Conservation (phyloP, 257 asterid species). For the Solanum arcanum region DNA sequence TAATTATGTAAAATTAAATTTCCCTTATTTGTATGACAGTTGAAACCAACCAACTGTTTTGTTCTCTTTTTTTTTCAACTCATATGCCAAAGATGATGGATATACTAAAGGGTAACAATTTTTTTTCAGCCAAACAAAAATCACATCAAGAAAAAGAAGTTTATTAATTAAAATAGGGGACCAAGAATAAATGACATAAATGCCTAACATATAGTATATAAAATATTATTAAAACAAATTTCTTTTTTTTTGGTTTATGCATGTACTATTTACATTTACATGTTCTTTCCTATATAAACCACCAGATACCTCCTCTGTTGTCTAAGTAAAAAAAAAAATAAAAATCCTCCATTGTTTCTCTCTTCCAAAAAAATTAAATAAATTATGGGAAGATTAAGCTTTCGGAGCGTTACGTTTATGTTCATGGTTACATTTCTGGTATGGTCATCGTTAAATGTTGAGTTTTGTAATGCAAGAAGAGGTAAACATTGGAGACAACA, state of each 20-base stretch:
- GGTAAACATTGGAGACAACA: conserved; percentile 47
- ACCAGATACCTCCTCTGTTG: conserved; percentile 28
- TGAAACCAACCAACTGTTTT: conserved; percentile 1
- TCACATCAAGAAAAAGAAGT: conserved; percentile 35
- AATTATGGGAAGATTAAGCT: conserved; percentile 39
- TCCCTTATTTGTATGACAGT: conserved; percentile 7
- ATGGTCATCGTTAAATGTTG: conserved; percentile 39
- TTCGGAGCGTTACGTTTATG: conserved; percentile 36
- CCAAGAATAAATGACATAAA: conserved; percentile 15
- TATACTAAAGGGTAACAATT: conserved; percentile 1
- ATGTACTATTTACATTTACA: neutral
- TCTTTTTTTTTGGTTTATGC: neutral
- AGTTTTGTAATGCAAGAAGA: conserved; percentile 56
- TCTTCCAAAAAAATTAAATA: neutral
- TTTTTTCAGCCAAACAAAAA: conserved; percentile 13
- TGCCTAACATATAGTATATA: neutral
- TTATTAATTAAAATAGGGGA: conserved; percentile 22
- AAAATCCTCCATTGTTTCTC: neutral
- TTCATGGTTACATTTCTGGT: conserved; percentile 29
- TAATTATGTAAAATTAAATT: neutral
- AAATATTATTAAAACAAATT: neutral
- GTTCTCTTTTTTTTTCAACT: neutral
- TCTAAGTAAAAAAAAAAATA: neutral
- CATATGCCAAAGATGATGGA: conserved; percentile 21
- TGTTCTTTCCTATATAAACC: conserved; percentile 42